Evolutionary conservation across 2,329 filamentous ascomycete species (phyloP).

Genomic region (Orbilia oligospora): DNA sequence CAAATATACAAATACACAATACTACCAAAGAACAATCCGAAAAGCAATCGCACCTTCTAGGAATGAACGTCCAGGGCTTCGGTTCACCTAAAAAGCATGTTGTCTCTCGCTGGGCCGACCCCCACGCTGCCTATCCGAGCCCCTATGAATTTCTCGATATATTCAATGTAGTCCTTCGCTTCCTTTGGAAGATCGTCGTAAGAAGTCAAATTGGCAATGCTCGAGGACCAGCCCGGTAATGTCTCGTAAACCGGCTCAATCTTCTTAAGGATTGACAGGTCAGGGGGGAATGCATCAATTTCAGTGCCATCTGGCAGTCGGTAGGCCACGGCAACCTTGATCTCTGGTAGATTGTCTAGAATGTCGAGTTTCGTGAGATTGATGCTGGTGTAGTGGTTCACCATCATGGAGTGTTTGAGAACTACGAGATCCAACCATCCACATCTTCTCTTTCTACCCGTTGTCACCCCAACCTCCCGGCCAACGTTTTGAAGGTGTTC

Average conservation of each 20-base stretch:
- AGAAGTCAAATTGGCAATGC: conserved; percentile 72
- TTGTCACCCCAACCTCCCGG: conserved; percentile 70
- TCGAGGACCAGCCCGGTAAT: conserved; percentile 79
- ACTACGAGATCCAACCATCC: conserved; percentile 75
- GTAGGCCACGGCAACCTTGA: conserved; percentile 83
- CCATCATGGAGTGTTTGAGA: conserved; percentile 75
- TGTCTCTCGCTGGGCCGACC: conserved; percentile 76
- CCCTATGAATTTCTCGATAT: conserved; percentile 77
- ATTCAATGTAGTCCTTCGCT: conserved; percentile 77
- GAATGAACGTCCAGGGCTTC: conserved; percentile 6
- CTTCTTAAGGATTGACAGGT: conserved; percentile 73
- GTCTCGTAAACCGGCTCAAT: conserved; percentile 78
- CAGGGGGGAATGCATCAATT: conserved; percentile 76
- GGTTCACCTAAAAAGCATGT: conserved; percentile 64
- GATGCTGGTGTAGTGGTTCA: conserved; percentile 78
- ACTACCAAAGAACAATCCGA: conserved; percentile 30
- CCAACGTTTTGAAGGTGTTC: conserved; percentile 71
- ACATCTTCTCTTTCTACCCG: conserved; percentile 63
- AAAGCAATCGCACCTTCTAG: conserved; percentile 2
- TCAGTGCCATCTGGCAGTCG: conserved; percentile 70
- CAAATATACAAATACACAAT: conserved; percentile 27
- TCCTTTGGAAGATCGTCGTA: conserved; percentile 76
- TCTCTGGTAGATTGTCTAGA: conserved; percentile 79
- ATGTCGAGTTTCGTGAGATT: conserved; percentile 78
- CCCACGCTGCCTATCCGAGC: conserved; percentile 77